Base-by-base conservation (phyloP, 805 yeast species). In the Zygosaccharomyces kombuchaensis region DNA sequence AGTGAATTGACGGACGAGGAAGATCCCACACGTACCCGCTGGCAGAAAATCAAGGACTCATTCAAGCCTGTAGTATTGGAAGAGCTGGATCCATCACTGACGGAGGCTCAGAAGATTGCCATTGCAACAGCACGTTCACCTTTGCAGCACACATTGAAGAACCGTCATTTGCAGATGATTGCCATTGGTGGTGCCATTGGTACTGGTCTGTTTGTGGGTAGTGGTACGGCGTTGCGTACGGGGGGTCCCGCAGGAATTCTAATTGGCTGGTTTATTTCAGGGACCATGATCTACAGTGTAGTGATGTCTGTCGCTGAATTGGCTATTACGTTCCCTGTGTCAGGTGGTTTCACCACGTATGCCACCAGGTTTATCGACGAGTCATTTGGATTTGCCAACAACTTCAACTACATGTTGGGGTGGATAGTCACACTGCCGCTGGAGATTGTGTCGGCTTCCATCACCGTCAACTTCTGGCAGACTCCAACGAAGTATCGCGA, bases 121-220 rank as follows among this genome's bases (percentile, higher is more conserved):
- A 66, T 69, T 27, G 54, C 62, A 23, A 64, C 66, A 2, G 80
- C 84, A 19, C 70, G 71, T 47, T 69, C 86, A 3, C 89, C 86
- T 2, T 69, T 83, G 48, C 68, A 76, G 37, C 72, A 77, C 51
- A 68, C 75, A 12, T 63, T 80, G 58, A 79, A 77, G 54, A 63
- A 68, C 34, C 74, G 84, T 67, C 77, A 65, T 65, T 70, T 68
- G 67, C 83, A 79, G 62, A 77, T 81, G 81, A 77, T 81, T 50
- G 82, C 87, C 32, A 73, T 82, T 44, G 88, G 85, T 49, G 86
- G 87, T 55, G 74, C 82, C 50, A 80, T 82, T 52, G 87, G 88
- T 62, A 80, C 87, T 26, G 95, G 91, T 62, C 68, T 85, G 45
- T 79, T 85, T 53, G 82, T 85, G 41, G 87, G 87, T 58, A 75